phyloP scores from a whole-genome alignment of 768 basidiomycete species.

The Leccinellum rugosiceps region DNA sequence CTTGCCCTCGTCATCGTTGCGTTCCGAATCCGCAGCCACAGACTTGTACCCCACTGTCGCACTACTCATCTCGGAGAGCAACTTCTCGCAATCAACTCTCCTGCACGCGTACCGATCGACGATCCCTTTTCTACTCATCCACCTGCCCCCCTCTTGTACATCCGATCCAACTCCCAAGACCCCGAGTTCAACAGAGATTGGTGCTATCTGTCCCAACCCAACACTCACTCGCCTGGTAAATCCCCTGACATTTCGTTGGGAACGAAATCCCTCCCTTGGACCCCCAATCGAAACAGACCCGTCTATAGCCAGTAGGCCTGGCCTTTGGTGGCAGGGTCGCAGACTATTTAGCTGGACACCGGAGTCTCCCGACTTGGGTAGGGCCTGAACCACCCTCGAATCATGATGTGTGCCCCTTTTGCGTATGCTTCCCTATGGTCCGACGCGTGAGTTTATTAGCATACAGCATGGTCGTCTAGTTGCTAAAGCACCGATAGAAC shows the following conservation, averaged over 20 bases:
- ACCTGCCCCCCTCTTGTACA: slow-evolving; percentile 52
- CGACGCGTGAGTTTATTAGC: background rate
- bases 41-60: slow-evolving; percentile 44
- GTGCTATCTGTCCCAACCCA: slow-evolving; percentile 24
- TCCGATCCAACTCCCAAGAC: background rate
- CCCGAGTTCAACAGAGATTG: background rate
- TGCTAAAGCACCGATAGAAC: background rate
- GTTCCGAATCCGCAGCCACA: background rate
- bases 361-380: background rate
- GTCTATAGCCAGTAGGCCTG: slow-evolving; percentile 31
- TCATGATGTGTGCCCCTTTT: background rate
- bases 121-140: slow-evolving; percentile 76
- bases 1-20: background rate
- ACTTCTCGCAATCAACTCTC: slow-evolving; percentile 70
- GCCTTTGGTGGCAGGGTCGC: slow-evolving; percentile 38
- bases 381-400: background rate
- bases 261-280: slow-evolving; percentile 7
- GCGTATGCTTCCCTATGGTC: background rate
- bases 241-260: slow-evolving; percentile 24
- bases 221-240: slow-evolving; percentile 15
- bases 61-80: slow-evolving; percentile 75
- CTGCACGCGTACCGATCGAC: slow-evolving; percentile 70
- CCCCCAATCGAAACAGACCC: background rate
- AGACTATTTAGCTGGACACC: slow-evolving; percentile 23
- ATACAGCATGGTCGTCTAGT: background rate